Evolutionary conservation across 805 yeast species (phyloP), one percentile per base, ranked within the genome.

Genomic region (Pachysolen tannophilus): DNA sequence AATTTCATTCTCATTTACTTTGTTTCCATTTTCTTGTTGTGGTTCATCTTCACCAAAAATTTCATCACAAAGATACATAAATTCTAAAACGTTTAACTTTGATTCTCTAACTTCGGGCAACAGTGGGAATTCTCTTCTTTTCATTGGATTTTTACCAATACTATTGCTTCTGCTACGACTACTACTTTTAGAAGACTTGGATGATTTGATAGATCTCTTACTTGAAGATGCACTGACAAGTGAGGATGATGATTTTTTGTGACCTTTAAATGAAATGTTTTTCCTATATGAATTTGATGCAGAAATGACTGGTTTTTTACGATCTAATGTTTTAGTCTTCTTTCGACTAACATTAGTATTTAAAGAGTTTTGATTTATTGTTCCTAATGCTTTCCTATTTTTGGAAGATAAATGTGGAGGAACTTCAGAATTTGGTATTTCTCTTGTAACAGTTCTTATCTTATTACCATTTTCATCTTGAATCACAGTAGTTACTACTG

Each of bases 281-380:
- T 61, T 68, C 43, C 63, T 69, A 38, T 62, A 69, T 4, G 75
- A 64, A 6, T 75, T 67, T 3, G 76, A 57, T 1, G 60, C 74
- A 40, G 65, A 58, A 4, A 69, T 62, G 28, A 60, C 47, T 4
- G 63, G 61, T 5, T 58, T 53, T 44, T 67, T 61, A 39, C 58
- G 60, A 28, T 53, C 32, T 8, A 26, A 9, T 6, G 34, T 33
- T 26, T 30, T 37, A 5, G 33, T 49, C 37, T 53, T 57, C 43
- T 51, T 55, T 39, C 64, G 56, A 3, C 60, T 49, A 26, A 41
- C 34, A 33, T 41, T 31, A 24, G 40, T 17, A 40, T 40, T 42
- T 25, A 45, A 28, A 18, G 32, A 34, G 9, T 34, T 34, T 8
- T 30, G 11, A 26, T 28, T 38, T 20, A 29, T 28, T 2, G 36